Evolutionary conservation across 805 yeast genomes (phyloP), one percentile per base, ranked within the genome.

Genomic region (Wickerhamomyces hampshirensis): DNA sequence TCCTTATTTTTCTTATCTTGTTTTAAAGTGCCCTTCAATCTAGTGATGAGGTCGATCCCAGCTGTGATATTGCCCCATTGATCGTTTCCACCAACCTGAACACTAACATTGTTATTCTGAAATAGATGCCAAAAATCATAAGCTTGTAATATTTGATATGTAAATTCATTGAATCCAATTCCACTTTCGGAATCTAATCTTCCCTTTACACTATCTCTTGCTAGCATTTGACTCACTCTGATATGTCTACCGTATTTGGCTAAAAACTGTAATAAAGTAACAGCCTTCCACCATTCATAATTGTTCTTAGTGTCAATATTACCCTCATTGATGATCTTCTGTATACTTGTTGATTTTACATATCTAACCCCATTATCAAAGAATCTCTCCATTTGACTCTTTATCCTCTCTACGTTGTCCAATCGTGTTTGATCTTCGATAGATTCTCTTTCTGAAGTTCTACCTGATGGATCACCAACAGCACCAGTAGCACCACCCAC

Each of bases 1-100:
- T 34, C 45, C 11, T 55, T 51, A 7, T 53, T 42, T 39, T 58
- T 35, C 37, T 44, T 46, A 11, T 39, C 43, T 37, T 28, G 36
- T 28, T 35, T 42, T 21, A 21, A 47, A 35, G 37, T 47, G 47
- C 42, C 58, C 49, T 47, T 58, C 18, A 84, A 56, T 43, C 95
- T 65, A 1, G 81, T 68, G 27, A 89, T 87, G 39, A 93, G 68
- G 51, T 93, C 98, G 27, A 85, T 74, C 0, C 98, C 98, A 1
- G 98, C 97, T 2, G 95, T 86, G 40, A 93, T 93, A 52, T 93
- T 93, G 1, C 98, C 98, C 88, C 96, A 93, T 60, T 93, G 98
- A 57, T 93, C 98, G 55, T 84, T 88, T 5, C 98, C 98, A 17
- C 98, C 98, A 24, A 84, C 79, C 63, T 93, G 98, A 11, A 88